Conservation (phyloP, 73 alveolate genomes). For the Urostyla sp. region DNA sequence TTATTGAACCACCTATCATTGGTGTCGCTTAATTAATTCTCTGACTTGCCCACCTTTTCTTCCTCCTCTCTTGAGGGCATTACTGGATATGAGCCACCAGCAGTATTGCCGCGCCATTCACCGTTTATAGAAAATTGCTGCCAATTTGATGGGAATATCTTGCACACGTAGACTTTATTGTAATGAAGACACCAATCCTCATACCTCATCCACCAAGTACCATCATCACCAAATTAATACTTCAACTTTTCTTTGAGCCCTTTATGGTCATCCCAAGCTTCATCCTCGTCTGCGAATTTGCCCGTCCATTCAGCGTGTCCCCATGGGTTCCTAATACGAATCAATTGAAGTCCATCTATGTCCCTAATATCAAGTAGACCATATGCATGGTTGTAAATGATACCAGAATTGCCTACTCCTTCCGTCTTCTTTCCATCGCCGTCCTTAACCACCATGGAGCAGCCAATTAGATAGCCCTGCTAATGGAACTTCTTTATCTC, state of each 20-base stretch:
- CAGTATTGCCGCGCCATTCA: constrained; percentile 94
- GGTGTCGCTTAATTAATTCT: constrained; percentile 92
- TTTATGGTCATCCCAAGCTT: constrained; percentile 99
- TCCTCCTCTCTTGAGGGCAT: constrained; percentile 85
- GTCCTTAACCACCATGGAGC: constrained; percentile 93
- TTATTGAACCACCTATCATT: constrained; percentile 98
- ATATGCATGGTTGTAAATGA: constrained; percentile 92
- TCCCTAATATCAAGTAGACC: constrained; percentile 97
- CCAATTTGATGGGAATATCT: constrained; percentile 98
- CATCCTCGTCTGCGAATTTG: constrained; percentile 98
- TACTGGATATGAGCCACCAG: constrained; percentile 98
- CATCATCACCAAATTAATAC: constrained; percentile 96
- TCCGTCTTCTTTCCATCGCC: constrained; percentile 96
- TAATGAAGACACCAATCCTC: constrained; percentile 96
- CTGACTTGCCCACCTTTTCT: constrained; percentile 73
- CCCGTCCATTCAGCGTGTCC: constrained; percentile 99
- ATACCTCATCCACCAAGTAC: constrained; percentile 99
- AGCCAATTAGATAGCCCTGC: constrained; percentile 93
- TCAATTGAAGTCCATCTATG: constrained; percentile 88
- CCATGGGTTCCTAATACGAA: constrained; percentile 98
- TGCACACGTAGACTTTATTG: constrained; percentile 94
- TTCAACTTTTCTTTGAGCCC: constrained; percentile 96
- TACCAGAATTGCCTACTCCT: constrained; percentile 97
- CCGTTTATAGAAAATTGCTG: constrained; percentile 93
- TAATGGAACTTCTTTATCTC: constrained; percentile 82